Evolutionary conservation across 2,329 filamentous ascomycete species (phyloP).

Genomic region (Botryotinia calthae): DNA sequence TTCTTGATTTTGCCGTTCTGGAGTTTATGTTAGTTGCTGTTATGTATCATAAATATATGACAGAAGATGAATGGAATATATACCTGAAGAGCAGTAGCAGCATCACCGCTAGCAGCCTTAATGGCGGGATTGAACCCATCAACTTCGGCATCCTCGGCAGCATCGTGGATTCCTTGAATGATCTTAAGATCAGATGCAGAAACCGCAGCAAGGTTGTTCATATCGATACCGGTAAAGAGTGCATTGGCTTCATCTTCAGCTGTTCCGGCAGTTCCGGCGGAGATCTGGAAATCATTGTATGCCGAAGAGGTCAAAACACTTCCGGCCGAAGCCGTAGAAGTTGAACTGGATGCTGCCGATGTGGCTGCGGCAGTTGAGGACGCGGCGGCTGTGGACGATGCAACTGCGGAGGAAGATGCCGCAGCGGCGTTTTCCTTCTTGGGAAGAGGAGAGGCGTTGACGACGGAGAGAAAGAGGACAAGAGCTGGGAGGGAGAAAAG

Average conservation of each 20-base stretch:
- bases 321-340: conserved; percentile 25
- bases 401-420: conserved; percentile 20
- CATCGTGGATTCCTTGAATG: conserved; percentile 50
- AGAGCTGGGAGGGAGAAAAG: conserved; percentile 40
- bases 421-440: conserved; percentile 23
- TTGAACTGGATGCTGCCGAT: conserved; percentile 19
- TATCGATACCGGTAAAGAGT: conserved; percentile 42
- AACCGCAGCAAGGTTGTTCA: conserved; percentile 45
- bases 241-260: conserved; percentile 46
- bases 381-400: background rate
- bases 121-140: conserved; percentile 55
- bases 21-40: background rate
- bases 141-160: conserved; percentile 53
- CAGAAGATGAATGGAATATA: background rate
- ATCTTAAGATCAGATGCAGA: conserved; percentile 48
- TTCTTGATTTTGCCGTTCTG: conserved; percentile 58
- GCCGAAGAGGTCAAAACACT: conserved; percentile 40
- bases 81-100: conserved; percentile 49
- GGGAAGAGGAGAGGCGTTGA: conserved; percentile 37
- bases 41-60: background rate
- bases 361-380: conserved; percentile 22
- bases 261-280: conserved; percentile 46
- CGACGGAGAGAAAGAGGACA: conserved; percentile 33
- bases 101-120: conserved; percentile 46
- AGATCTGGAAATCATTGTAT: conserved; percentile 50